phyloP scores from a whole-genome alignment of 2,329 filamentous ascomycete species.

The Dothideomycetes sp. region DNA sequence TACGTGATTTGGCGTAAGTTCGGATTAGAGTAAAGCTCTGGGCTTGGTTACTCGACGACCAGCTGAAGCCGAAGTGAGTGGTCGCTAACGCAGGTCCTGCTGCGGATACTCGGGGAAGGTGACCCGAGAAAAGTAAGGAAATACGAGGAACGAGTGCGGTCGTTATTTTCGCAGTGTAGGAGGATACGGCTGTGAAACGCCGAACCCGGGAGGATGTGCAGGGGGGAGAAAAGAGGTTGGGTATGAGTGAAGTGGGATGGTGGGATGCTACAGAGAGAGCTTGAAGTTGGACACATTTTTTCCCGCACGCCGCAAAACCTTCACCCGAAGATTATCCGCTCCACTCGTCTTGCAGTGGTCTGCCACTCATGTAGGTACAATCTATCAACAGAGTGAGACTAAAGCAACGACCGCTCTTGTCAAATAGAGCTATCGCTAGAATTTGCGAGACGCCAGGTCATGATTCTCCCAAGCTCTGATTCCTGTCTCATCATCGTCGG shows the following conservation, averaged over 20 bases:
- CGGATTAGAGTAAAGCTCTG: conserved; percentile 20
- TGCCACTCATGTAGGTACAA: no score
- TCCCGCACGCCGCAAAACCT: neutral
- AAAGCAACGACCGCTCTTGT: no score
- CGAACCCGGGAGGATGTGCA: conserved; percentile 14
- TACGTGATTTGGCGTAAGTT: conserved; percentile 52
- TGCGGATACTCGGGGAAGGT: conserved; percentile 19
- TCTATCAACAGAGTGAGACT: no score
- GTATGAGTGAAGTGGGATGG: conserved; percentile 9
- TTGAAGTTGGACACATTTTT: conserved; percentile 6
- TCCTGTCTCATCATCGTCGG: no score
- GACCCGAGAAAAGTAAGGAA: conserved; percentile 19
- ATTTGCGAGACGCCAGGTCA: no score
- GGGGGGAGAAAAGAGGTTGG: neutral
- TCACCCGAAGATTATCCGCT: conserved; percentile 2
- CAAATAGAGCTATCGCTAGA: no score
- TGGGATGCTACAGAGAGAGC: conserved; percentile 1
- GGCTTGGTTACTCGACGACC: conserved; percentile 14
- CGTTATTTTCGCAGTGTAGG: conserved; percentile 20
- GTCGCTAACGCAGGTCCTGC: conserved; percentile 27
- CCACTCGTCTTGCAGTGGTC: no score
- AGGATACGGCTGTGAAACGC: conserved; percentile 24
- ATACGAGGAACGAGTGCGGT: conserved; percentile 19
- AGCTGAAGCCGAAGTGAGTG: conserved; percentile 14
- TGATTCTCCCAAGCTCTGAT: no score